Base-by-base conservation (phyloP, 495 filamentous ascomycete species). In the Penicillium alfredii region DNA sequence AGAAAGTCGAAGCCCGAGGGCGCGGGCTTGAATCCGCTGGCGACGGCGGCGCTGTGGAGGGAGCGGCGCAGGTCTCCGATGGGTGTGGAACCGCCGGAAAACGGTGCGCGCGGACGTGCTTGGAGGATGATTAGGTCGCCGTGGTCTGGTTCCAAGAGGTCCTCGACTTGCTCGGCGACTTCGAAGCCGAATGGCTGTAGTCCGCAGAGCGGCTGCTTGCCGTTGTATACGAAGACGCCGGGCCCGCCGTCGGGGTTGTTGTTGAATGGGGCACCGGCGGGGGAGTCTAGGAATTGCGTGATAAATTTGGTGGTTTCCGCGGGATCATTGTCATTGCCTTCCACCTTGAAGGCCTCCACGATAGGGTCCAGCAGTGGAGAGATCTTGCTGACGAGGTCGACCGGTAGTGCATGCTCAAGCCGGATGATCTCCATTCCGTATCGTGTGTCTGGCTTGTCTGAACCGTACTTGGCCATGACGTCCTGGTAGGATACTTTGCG, bases 381-480 rank as follows among this genome's bases (percentile, higher is more conserved):
- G 28, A 96, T 86, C 66, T 84, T 88, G 28, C 58, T 60, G 6
- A 82, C 61, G 13, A 94, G 78, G 40, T 84, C 72, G n/a, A 56
- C 53, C 0, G 84, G 72, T 0, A 92, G 58, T 19, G 80, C 45
- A 40, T 78, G 56, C 19, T 81, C 77, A 16, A 92, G 66, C 14
- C 68, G 64, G 13, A 61, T 54, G 11, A 94, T 84, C 71, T 82
- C 57, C 46, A 63, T 63, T 10, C 71, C 70, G 35, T 75, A 66
- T 24, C 92, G 74, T 2, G 86, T 66, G 55, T 98, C 93, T 2
- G 92, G 92, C 55, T 98, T 98, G 59, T 98, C 92, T 9, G 78
- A 82, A 4, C 92, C 92, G 48, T 87, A 93, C 8, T 56, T 64
- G 3, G 66, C 59, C 88, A 98, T 97, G 24, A 80, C 87, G 21